Percentiles rank a stretch among this genome's conserved stretches.
Conservation (phyloP, 768 basidiomycete genomes). For the Kondoa subrosea region DNA sequence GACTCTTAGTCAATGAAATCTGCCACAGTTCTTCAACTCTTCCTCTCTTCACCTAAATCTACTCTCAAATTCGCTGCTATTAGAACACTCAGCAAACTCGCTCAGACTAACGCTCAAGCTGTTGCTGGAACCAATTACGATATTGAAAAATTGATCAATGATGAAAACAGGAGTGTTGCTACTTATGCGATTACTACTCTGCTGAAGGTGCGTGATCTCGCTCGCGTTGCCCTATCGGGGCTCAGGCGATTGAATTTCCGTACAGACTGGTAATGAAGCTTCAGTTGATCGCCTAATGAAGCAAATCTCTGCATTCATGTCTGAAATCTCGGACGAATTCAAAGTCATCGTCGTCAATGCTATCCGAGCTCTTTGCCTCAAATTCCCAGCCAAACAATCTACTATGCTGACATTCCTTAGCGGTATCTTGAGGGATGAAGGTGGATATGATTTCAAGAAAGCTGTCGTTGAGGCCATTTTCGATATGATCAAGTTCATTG, state of each 20-base stretch:
- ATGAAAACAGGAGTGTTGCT: constrained; percentile 85
- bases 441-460: constrained; percentile 98
- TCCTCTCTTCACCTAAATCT: constrained; percentile 86
- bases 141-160: constrained; percentile 88
- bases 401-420: constrained; percentile 96
- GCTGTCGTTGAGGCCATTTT: constrained; percentile 98
- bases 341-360: constrained; percentile 99
- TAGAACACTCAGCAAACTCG: constrained; percentile 76
- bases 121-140: constrained; percentile 90
- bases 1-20: not conserved
- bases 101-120: constrained; percentile 64
- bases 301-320: constrained; percentile 97
- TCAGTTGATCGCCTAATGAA: constrained; percentile 98
- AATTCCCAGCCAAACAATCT: constrained; percentile 91
- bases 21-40: constrained; percentile 72
- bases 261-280: constrained; percentile 93
- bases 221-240: not conserved
- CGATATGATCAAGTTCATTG: constrained; percentile 98
- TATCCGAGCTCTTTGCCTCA: constrained; percentile 92
- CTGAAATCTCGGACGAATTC: constrained; percentile 98
- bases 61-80: constrained; percentile 95
- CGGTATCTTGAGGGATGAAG: constrained; percentile 90
- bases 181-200: constrained; percentile 97
- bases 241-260: constrained; percentile 12
- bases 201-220: constrained; percentile 51